Evolutionary conservation across 805 yeast species (phyloP), one percentile per base, ranked within the genome.

Genomic region (Monosporozyma aerobia): DNA sequence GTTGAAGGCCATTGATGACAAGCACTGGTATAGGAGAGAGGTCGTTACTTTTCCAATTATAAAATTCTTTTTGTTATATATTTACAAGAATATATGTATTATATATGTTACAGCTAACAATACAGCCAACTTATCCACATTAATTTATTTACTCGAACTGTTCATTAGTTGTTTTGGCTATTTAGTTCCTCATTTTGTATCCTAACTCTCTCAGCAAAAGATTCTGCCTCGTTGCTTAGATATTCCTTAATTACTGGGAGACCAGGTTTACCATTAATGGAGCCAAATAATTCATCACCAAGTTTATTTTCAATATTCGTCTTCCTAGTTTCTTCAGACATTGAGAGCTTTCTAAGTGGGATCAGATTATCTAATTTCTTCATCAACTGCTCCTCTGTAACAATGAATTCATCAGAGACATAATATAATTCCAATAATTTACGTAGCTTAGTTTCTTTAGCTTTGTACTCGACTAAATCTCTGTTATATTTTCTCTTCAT

Each of bases 401-500:
- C 80, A 59, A 89, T 86, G 69, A 81, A 90, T 45, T 77, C 73
- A 29, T 78, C 76, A 1, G 92, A 73, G 2, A 82, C 78, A 62
- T 88, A 88, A 68, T 87, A 89, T 51, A 90, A 75, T 57, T 79
- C 84, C 54, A 90, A 71, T 48, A 90, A 69, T 48, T 77, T 73
- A 41, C 72, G 72, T 14, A 90, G 80, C 59, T 77, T 77, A 45
- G 71, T 68, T 56, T 79, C 80, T 58, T 79, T 75, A 5, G 74
- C 75, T 49, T 70, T 71, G 54, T 84, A 74, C 59, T 82, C 82
- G 13, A 69, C 64, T 44, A 76, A 70, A 56, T 77, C 73, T 65
- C 94, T 77, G 69, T 90, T 90, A 59, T 85, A 78, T 48, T 73
- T 69, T 58, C 90, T 77, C 67, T 85, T 87, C 60, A 80, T 76